Evolutionary conservation across 345 rosid species (phyloP), one percentile per base, ranked within the genome.

Genomic region (Rhodamnia argentea): DNA sequence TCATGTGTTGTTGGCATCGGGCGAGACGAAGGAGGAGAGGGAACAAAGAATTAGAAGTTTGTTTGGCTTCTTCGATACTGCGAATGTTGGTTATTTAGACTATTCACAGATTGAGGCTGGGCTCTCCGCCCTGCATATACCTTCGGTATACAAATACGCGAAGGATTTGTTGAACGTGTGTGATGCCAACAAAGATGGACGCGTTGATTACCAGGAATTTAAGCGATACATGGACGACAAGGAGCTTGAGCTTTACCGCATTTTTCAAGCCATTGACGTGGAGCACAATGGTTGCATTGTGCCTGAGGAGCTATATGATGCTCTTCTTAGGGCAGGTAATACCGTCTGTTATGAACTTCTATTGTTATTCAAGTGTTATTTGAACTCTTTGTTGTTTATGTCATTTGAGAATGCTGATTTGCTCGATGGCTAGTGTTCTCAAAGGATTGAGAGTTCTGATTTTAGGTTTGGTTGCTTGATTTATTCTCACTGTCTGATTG

Each of bases 1-100:
- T 82, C 95, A 96, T 78, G 98, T 97, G 59, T 88, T 97, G 13
- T 74, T 93, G 58, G 98, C 99, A 32, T 91, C 92, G 88, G 82
- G 95, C 6, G 98, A 97, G 91, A 95, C 96, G 40, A 95, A 92
- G 89, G 97, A 97, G 44, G 95, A 95, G 92, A 93, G 99, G 85
- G 99, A 95, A 27, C 74, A 83, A 5, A 89, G 98, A 70, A 93
- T 97, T 59, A 90, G 95, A 53, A 91, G 91, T 74, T 83, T 97
- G 88, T 97, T 97, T 87, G 85, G 84, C 83, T 96, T 95, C 92
- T 96, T 96, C 50, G 98, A 97, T 56, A 88, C 91, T 10, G 92
- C 90, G 10, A 92, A 92, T 83, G 84, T 62, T 29, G 99, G 97
- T 20, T 97, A 89, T 83, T 90, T 97, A 91, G 98, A 95, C 82